Base-by-base conservation (phyloP, 2,329 filamentous ascomycete species). In the Trichoderma semiorbis region DNA sequence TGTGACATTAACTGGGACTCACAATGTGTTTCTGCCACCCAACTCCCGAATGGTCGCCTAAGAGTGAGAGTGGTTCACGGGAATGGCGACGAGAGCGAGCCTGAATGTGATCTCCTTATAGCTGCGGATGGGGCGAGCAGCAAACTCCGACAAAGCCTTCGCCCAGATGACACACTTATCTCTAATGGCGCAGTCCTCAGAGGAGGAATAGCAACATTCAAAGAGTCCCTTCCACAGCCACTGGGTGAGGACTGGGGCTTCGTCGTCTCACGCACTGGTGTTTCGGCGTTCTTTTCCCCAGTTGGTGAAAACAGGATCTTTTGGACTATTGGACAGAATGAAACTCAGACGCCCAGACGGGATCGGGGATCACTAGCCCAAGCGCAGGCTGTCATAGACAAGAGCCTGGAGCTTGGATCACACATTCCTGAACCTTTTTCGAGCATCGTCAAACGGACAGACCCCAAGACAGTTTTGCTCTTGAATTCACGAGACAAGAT, bases 121-220 rank as follows among this genome's bases (percentile, higher is more conserved):
- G 83, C 80, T 0, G 83, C 84, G 0, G 85, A 86, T 72, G 85
- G 85, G 0, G 79, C 83, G 0, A 79, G 76, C 21, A 85, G 83
- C 73, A 84, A 80, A 70, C 76, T 86, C 3, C 76, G 85, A 39
- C 74, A 75, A 14, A 73, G 53, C 10, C 73, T 86, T 6, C 78
- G 84, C 21, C 83, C 83, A 10, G 72, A 79, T 7, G 83, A 85
- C 67, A 75, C 67, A 1, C 77, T 85, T 2, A 43, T 80, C 16
- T 85, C 81, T 74, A 77, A 80, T 1, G 84, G 84, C 0, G 80
- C 81, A 3, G 78, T 84, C 5, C 77, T 81, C 21, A 77, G 84
- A 43, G 80, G 77, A 1, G 85, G 83, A 0, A 78, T 79, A 7
- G 78, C 84, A 1, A 76, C 73, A 21, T 84, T 85, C 58, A 73